Evolutionary conservation across 1,284 basidiomycete genomes (phyloP).

Genomic region (Peniophora sp.): DNA sequence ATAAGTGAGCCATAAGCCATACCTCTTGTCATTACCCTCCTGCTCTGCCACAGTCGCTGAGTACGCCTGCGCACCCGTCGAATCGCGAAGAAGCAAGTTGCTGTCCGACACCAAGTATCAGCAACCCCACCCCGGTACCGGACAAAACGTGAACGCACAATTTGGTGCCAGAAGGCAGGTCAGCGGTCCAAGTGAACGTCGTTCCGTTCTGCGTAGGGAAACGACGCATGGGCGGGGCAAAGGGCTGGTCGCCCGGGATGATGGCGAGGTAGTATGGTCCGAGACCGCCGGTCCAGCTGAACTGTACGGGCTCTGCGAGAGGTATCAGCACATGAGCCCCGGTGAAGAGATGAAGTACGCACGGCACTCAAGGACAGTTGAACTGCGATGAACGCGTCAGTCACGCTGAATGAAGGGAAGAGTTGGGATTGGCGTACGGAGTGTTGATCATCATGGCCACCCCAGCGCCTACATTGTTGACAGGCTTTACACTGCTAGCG

Average conservation of each 20-base stretch:
- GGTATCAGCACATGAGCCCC: background rate
- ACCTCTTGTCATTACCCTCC: conserved; percentile 33
- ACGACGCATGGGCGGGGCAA: conserved; percentile 42
- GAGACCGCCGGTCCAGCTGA: conserved; percentile 49
- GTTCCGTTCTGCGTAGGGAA: conserved; percentile 41
- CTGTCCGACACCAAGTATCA: conserved; percentile 24
- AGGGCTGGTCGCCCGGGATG: conserved; percentile 54
- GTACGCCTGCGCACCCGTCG: conserved; percentile 47
- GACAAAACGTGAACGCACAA: conserved; percentile 38
- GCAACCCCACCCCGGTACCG: background rate
- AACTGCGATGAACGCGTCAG: conserved; percentile 14
- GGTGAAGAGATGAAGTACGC: conserved; percentile 16
- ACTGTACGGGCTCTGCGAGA: conserved; percentile 44
- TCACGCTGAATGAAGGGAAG: background rate
- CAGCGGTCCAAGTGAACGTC: conserved; percentile 53
- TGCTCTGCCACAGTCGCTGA: conserved; percentile 46
- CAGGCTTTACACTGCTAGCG: too few species aligned
- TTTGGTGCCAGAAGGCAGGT: conserved; percentile 40
- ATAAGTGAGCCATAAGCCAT: conserved; percentile 6
- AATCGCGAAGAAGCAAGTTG: conserved; percentile 49
- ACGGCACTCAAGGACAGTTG: conserved; percentile 47
- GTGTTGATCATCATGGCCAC: conserved; percentile 58
- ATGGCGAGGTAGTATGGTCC: conserved; percentile 61
- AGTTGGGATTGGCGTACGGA: conserved; percentile 39
- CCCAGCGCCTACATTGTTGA: conserved; percentile 16